Evolutionary conservation across 2,329 filamentous ascomycete genomes (phyloP).

Genomic region (Calonectria fujianensis): DNA sequence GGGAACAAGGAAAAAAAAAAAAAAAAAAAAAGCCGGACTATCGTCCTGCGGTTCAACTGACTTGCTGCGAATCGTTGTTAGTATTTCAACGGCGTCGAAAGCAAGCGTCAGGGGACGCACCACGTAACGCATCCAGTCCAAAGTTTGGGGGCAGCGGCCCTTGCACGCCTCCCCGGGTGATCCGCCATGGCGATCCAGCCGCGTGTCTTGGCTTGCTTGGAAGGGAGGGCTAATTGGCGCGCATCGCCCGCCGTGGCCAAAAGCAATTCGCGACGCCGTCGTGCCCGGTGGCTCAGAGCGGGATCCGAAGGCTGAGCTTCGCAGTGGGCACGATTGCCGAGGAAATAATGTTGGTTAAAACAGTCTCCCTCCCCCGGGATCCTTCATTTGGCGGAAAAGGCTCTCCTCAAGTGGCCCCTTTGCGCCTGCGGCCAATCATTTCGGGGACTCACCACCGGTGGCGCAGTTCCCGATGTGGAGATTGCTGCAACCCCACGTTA

Average conservation of each 20-base stretch:
- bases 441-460: neutral
- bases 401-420: conserved; percentile 3
- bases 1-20: neutral
- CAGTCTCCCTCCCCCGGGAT: neutral
- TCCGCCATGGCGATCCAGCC: neutral
- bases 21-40: neutral
- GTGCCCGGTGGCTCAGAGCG: neutral
- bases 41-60: neutral
- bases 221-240: neutral
- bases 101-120: neutral
- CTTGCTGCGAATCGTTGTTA: conserved; percentile 10
- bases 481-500: conserved; percentile 1
- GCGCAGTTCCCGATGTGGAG: conserved; percentile 1
- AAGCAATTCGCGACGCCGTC: no score
- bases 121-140: conserved; percentile 18
- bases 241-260: neutral
- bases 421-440: neutral
- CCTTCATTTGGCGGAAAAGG: conserved; percentile 10
- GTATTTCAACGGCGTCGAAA: neutral
- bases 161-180: neutral
- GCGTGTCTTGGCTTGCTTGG: neutral
- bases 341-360: conserved; percentile 5
- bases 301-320: conserved; percentile 3
- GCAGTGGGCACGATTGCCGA: conserved; percentile 10
- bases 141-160: conserved; percentile 13